Evolutionary conservation across 2,329 filamentous ascomycete species (phyloP), one percentile per base, ranked within the genome.

Genomic region (Gnomoniopsis sp.): DNA sequence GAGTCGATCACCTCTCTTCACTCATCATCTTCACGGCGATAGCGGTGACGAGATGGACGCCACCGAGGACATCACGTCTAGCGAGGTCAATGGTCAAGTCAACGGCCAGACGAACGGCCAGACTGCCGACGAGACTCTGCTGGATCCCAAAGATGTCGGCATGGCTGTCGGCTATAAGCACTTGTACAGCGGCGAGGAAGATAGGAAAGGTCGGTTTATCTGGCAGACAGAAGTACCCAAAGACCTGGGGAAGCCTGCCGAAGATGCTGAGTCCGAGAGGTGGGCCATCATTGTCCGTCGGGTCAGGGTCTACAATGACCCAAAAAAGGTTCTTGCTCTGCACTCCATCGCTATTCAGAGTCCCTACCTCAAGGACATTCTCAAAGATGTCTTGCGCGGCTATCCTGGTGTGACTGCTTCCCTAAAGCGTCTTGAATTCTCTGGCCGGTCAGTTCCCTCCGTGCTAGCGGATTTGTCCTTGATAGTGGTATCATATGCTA

Each of bases 311-410:
- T 38, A 33, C 21, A 33, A 33, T 2, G 34, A 55, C 21, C 46
- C 53, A 1, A 47, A 49, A 1, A 26, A 55, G 17, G 53, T 38
- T 3, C 17, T 55, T 4, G 12, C 33, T 11, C 44, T 55, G 14
- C 53, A 55, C 12, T 55, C 53, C 17, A 30, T 55, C 6, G 47
- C 21, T 19, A 41, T 55, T n/a, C 44, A 55, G 19, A 55, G 53
- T 12, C 53, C 53, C 1, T 3, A 23, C 6, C 7, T 55, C 21
- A 55, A 55, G 14, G 6, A 8, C 3, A 19, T 26, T 2, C 44
- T 55, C 8, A 46, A 46, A 2, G 19, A 26, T 36, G 52, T 54
- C 1, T 47, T 54, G 17, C 12, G 19, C 1, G 53, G 21, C 0
- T 55, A 55, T n/a, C 53, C 22, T 8, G 44, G 44, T 0, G 21